phyloP scores from a whole-genome alignment of 768 basidiomycete genomes.

The Dacryopinax primogenitus region DNA sequence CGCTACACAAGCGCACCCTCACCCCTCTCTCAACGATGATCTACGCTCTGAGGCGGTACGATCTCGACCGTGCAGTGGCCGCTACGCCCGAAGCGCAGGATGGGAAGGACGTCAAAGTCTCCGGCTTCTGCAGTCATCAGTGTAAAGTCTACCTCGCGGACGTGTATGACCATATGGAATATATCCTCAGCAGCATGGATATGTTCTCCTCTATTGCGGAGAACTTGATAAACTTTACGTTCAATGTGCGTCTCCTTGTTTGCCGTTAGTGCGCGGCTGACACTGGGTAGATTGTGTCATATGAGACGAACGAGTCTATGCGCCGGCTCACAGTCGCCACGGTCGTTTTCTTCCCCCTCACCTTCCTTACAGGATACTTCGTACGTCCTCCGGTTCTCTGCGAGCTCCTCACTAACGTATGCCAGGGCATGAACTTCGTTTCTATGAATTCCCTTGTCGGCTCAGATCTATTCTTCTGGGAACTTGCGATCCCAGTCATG shows the following conservation, averaged over 20 bases:
- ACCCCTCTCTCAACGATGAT: slow-evolving; percentile 59
- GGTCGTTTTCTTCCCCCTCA: slow-evolving; percentile 58
- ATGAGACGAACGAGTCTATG: slow-evolving; percentile 69
- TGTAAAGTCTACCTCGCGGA: slow-evolving; percentile 60
- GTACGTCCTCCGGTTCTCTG: slow-evolving; percentile 30
- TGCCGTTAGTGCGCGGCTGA: neutral
- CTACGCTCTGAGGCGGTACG: slow-evolving; percentile 55
- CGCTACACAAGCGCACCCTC: slow-evolving; percentile 58
- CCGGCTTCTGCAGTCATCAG: slow-evolving; percentile 56
- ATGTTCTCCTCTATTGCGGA: slow-evolving; percentile 60
- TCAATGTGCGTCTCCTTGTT: slow-evolving; percentile 41
- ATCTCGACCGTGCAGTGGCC: slow-evolving; percentile 52
- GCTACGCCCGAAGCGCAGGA: slow-evolving; percentile 21
- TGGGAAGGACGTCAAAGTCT: slow-evolving; percentile 26
- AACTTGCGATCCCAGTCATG: slow-evolving; percentile 49
- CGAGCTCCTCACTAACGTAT: neutral
- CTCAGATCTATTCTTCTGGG: slow-evolving; percentile 38
- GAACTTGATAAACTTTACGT: slow-evolving; percentile 59
- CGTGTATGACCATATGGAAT: slow-evolving; percentile 65
- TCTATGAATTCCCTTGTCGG: slow-evolving; percentile 24
- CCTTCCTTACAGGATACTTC: slow-evolving; percentile 58
- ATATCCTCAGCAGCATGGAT: slow-evolving; percentile 53
- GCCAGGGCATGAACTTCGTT: neutral
- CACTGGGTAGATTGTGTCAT: slow-evolving; percentile 44
- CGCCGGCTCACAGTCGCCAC: slow-evolving; percentile 54